These are phyloP conservation scores for Neopestalotiopsis sp. DNA, from an alignment of 2,329 filamentous ascomycete genomes.

Conservation along the genomic window DNA sequence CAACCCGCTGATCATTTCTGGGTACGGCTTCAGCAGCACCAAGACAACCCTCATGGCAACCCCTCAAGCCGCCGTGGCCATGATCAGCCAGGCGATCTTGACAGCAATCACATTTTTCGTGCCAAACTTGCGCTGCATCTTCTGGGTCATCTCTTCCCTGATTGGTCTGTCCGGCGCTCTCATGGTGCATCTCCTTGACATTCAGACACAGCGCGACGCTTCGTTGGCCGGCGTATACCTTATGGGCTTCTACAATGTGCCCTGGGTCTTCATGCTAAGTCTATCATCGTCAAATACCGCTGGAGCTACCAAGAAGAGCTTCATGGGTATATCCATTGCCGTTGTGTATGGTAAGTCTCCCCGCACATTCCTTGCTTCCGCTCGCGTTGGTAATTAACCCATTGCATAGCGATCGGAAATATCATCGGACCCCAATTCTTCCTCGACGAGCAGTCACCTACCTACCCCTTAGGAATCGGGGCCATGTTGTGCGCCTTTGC, in stretches of 20 bases:
- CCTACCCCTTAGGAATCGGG: slow-evolving; percentile 33
- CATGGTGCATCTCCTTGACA: not conserved
- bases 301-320: slow-evolving; percentile 37
- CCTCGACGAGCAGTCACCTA: slow-evolving; percentile 30
- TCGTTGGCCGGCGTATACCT: not conserved
- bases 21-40: not conserved
- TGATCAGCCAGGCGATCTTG: not conserved
- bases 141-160: not conserved
- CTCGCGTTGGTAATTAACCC: not conserved
- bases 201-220: not conserved
- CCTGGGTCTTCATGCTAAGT: slow-evolving; percentile 35
- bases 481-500: slow-evolving; percentile 33
- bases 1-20: not conserved
- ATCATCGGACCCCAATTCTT: slow-evolving; percentile 38
- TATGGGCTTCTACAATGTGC: slow-evolving; percentile 31
- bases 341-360: slow-evolving; percentile 29
- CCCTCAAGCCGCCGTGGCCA: not conserved
- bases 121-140: not conserved
- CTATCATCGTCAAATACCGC: slow-evolving; percentile 35
- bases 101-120: not conserved
- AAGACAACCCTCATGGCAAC: not conserved
- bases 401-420: slow-evolving; percentile 29
- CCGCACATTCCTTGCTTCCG: not conserved
- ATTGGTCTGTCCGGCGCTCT: not conserved
- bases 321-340: slow-evolving; percentile 34